Base-by-base conservation (phyloP, 2,329 filamentous ascomycete genomes). In the Penicillium sp. region DNA sequence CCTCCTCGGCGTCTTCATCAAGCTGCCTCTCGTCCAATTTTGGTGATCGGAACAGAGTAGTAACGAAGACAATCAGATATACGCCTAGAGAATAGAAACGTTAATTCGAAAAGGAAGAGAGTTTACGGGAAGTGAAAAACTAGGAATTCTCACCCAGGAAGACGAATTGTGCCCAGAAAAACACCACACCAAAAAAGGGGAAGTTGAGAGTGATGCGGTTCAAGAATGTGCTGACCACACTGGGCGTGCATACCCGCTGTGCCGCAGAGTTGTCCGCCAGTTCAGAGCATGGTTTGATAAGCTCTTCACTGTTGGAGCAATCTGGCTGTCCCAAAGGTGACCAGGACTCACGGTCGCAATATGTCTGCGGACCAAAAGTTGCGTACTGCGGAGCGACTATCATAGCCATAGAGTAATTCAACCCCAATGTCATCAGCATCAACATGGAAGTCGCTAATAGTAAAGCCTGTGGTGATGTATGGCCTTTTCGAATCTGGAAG, bases 311-410 rank as follows among this genome's bases (percentile, higher is more conserved):
- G 44, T 86, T 72, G 6, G 80, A 80, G 76, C 94, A 99, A 71
- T 95, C 86, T 6, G 90, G 88, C 61, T 86, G 84, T 56, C 82
- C 81, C 50, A 84, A 85, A 0, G 83, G 80, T 51, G 83, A 77
- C 30, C 77, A 77, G 2, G 86, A 81, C 27, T 85, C 80, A 57
- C 88, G 85, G 63, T 91, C 87, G 74, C 94, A 99, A 76, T 92
- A 97, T 1, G 89, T 96, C 72, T 99, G 94, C 0, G 92, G 91
- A 43, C 94, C 94, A 68, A 91, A 99, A 48, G 88, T 95, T 40
- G 93, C 85, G 69, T 99, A 99, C 68, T 97, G 92, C 1, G 94
- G 94, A 5, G 91, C 94, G n/a, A 96, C 85, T 56, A 97, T 81
- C 88, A 95, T 96, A 51, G 90, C 88, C 34, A 97, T 79, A 7